Base-by-base conservation (phyloP, 352 stramenopile species). In the Blastocystis sp. region DNA sequence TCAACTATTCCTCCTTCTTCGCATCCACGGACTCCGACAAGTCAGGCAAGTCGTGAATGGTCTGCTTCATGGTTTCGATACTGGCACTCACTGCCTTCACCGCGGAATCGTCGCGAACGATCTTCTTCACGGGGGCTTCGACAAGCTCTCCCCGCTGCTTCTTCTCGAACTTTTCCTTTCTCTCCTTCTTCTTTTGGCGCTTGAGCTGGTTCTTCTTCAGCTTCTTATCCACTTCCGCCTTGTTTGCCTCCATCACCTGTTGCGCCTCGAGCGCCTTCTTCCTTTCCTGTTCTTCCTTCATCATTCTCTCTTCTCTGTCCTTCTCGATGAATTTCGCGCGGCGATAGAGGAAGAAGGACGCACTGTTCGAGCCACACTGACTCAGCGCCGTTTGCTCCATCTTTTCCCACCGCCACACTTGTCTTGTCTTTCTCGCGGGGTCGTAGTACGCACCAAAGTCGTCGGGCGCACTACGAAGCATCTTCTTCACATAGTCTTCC, bases 391-490 rank as follows among this genome's bases (percentile, higher is more conserved):
- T 35, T 35, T 65, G 39, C 45, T 81, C 71, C 35, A 81, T 63
- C 33, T 81, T 81, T 81, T 81, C 71, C 71, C 39, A 63, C 39
- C 35, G 65, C 71, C 71, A 81, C 41, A 81, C 71, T 61, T 81
- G 71, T 10, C 50, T 21, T 9, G 71, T 81, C 71, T 81, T 81
- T 81, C 71, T 62, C 9, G 71, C 39, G 35, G 71, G 41, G 37
- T 81, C 71, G 35, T 81, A 81, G 37, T 66, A 81, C n/a, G 71
- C 71, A 65, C 71, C 71, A 33, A 81, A 81, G 29, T 81, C 71
- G 62, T 81, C 71, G 31, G 71, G 71, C 62, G 71, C 71, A 63
- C 35, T 63, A n/a, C 50, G 39, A 41, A 63, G 21, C 71, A 63
- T 59, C 21, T 59, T 19, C 35, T 61, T 59, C 12, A 81, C 62